A percentile compares a stretch with the other conserved stretches of the same genome.
phyloP scores from a whole-genome alignment of 176 grass and related monocot genomes.

The Oryza rufipogon region DNA sequence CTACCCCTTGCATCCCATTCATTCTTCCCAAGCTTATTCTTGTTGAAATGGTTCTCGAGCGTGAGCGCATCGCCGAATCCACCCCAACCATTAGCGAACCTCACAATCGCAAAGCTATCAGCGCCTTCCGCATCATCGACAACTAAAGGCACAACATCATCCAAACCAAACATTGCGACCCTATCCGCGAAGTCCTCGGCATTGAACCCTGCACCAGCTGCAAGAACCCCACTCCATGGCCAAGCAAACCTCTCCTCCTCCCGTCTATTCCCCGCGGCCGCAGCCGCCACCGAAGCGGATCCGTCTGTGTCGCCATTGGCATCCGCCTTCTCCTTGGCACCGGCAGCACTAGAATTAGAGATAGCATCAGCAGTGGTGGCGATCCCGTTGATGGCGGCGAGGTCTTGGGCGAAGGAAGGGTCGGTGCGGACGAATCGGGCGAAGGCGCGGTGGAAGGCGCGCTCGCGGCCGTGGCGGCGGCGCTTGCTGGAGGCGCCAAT shows the following conservation, averaged over 20 bases:
- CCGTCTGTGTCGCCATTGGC: neutral
- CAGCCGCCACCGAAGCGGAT: neutral
- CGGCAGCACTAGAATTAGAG: neutral
- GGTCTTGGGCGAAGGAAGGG: conserved; percentile 25
- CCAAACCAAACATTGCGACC: conserved; percentile 46
- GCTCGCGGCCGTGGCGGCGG: conserved; percentile 59
- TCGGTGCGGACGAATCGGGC: conserved; percentile 56
- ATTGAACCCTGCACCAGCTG: conserved; percentile 33
- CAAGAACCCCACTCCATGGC: conserved; percentile 81
- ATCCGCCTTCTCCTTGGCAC: neutral
- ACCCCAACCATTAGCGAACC: conserved; percentile 61
- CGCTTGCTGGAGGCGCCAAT: conserved; percentile 66
- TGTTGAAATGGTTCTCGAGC: conserved; percentile 62
- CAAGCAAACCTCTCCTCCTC: conserved; percentile 75
- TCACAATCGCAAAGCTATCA: conserved; percentile 50
- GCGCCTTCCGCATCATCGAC: conserved; percentile 31
- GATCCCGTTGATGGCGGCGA: neutral
- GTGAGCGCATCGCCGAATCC: conserved; percentile 68
- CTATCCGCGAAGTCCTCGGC: conserved; percentile 24
- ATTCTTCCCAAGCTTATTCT: conserved; percentile 59
- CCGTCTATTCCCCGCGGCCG: neutral
- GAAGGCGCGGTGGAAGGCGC: conserved; percentile 56
- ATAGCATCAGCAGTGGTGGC: neutral
- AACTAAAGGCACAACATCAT: conserved; percentile 52
- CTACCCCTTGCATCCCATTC: conserved; percentile 41